phyloP scores from a whole-genome alignment of 805 yeast species.

The Candida verbasci region DNA sequence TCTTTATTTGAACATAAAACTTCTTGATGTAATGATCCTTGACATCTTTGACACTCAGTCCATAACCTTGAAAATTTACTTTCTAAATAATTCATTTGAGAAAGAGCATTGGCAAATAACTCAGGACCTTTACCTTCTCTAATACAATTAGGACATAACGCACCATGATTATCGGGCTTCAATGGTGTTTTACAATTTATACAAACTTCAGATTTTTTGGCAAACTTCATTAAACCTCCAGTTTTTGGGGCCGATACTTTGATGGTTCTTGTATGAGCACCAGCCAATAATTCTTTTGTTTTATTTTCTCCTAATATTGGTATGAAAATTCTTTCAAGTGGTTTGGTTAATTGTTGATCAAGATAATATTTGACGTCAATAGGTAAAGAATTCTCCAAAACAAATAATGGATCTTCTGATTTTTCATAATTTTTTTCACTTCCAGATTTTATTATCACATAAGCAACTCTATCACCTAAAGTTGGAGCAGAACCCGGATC shows the following conservation, averaged over 20 bases:
- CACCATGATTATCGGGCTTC: slow-evolving; percentile 54
- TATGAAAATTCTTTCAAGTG: slow-evolving; percentile 87
- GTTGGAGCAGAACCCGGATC: slow-evolving; percentile 98
- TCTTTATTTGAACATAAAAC: slow-evolving; percentile 93
- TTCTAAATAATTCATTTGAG: slow-evolving; percentile 75
- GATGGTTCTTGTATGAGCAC: slow-evolving; percentile 79
- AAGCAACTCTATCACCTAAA: slow-evolving; percentile 96
- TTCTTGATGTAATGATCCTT: slow-evolving; percentile 93
- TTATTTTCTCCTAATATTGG: slow-evolving; percentile 87
- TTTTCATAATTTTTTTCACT: slow-evolving; percentile 89
- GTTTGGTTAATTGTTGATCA: slow-evolving; percentile 90
- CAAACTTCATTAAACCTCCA: slow-evolving; percentile 89
- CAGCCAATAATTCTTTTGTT: slow-evolving; percentile 76
- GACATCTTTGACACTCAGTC: slow-evolving; percentile 98
- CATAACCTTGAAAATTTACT: slow-evolving; percentile 81
- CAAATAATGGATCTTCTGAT: slow-evolving; percentile 95
- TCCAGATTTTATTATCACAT: slow-evolving; percentile 78
- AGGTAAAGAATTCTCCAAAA: slow-evolving; percentile 85
- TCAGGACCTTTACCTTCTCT: slow-evolving; percentile 69
- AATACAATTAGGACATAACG: slow-evolving; percentile 77
- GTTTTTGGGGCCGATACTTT: slow-evolving; percentile 68
- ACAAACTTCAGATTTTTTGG: slow-evolving; percentile 84
- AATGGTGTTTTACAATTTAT: slow-evolving; percentile 85
- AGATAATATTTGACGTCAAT: slow-evolving; percentile 92
- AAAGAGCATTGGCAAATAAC: slow-evolving; percentile 75